Evolutionary conservation across 2,329 filamentous ascomycete species (phyloP), one percentile per base, ranked within the genome.

Genomic region (Aureobasidium sp.): DNA sequence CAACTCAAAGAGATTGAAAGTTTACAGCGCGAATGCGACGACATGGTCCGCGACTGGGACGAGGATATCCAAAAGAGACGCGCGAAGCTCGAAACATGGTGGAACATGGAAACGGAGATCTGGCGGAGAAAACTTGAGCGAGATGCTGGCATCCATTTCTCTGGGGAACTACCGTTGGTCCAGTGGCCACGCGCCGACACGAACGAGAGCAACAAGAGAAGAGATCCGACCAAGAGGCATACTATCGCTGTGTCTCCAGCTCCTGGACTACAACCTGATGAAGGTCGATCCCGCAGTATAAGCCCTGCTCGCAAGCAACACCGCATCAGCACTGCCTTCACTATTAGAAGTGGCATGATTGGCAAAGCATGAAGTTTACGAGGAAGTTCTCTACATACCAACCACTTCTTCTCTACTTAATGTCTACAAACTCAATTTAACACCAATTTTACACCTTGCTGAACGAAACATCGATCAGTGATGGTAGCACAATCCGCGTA

Each of bases 1-100:
- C 70, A 74, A 47, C 68, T 73, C 24, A 68, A 68, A 42, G 72
- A 74, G 60, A 56, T 65, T 29, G 60, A 63, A 17, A 58, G 49
- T 27, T 24, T 61, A 14, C 54, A 64, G 31, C 58, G 56, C 27
- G 54, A 64, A 29, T 52, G 57, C 24, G 60, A 62, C 19, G 44
- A 33, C 15, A 60, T 57, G 27, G 31, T 59, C 1, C 42, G 33
- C 15, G 42, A 54, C 9, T 64, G 60, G 60, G 45, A 60, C 5
- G 39, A 35, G 5, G 52, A 64, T 35, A 62, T 48, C 17, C 37
- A 49, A 48, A 44, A 53, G 19, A 33, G 45, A 19, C 60, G 58
- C 15, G 50, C n/a, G 3, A 49, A 47, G 29, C 27, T 65, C 22
- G 37, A 65, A 24, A 53, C 50, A 33, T 65, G 64, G 64, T 65